Base-by-base conservation (phyloP, 345 rosid species). In the Excoecaria agallocha region DNA sequence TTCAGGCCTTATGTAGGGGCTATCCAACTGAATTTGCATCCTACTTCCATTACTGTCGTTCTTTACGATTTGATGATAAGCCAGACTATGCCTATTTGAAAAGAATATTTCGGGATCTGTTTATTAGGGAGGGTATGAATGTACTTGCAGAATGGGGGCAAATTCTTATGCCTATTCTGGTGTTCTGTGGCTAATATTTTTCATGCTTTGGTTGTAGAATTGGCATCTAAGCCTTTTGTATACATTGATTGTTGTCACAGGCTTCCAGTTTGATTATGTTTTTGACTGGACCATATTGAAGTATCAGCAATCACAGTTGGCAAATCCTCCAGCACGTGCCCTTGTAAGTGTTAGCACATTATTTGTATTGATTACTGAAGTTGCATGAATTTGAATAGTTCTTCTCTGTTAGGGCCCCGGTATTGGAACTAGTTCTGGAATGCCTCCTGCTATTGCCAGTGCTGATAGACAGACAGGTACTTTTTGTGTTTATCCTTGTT, bases 241-340 rank as follows among this genome's bases (percentile, higher is more conserved):
- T n/a, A 5, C 41, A 11, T 45, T 70, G 11, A 48, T 75, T 12
- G 58, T 37, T 30, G 15, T 12, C 3, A 30, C 84, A 94, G 98
- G 98, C 50, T 94, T 91, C 83, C 94, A 94, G 84, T 90, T 88
- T 83, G 97, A 93, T 80, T 87, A 91, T 86, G 94, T 93, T 45
- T 93, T 90, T 85, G 98, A 94, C 74, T 94, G 98, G 98, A 91
- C 97, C 16, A 92, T 94, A 78, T 79, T 93, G 88, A 91, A 94
- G 83, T 91, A 88, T 86, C 96, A 93, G 84, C 96, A 93, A 72
- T 88, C 94, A 72, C 96, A 89, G 79, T 82, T 89, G 73, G 80
- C 94, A 57, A 82, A 87, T 71, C 96, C 98, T 48, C 85, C 93
- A 51, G 57, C 95, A 54, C 96, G 93, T 67, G 82, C 85, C 50